A percentile compares a stretch with the other conserved stretches of the same genome.
These are phyloP conservation scores for Cryptosporidium sp. DNA, from an alignment of 169 alveolate genomes.

Conservation along the genomic window DNA sequence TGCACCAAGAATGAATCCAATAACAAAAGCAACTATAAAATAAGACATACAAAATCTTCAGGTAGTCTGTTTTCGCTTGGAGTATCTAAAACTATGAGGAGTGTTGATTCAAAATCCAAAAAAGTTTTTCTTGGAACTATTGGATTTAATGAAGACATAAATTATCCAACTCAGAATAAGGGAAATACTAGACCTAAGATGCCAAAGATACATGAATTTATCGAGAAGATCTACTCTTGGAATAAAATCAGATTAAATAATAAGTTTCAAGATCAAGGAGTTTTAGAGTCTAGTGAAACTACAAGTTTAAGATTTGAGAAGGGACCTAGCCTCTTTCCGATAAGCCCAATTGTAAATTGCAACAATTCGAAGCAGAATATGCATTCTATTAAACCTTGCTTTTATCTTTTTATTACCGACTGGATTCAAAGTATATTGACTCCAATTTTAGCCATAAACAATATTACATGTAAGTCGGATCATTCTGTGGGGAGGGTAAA, in stretches of 20 bases:
- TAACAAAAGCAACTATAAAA: background rate
- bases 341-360: background rate
- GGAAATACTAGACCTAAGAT: background rate
- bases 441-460: constrained; percentile 17
- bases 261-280: background rate
- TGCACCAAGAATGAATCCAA: background rate
- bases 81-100: background rate
- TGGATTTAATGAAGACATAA: background rate
- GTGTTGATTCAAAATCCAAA: background rate
- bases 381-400: constrained; percentile 4
- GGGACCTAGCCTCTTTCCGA: background rate
- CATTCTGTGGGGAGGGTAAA: background rate
- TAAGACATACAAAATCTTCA: constrained; percentile 27
- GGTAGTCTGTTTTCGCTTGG: constrained; percentile 4
- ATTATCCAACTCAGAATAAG: background rate
- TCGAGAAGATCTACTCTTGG: constrained; percentile 37
- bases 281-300: background rate
- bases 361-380: background rate
- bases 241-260: constrained; percentile 26
- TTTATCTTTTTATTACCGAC: constrained; percentile 54
- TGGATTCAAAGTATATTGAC: constrained; percentile 47
- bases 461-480: background rate
- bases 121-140: background rate
- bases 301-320: background rate
- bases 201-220: constrained; percentile 53